These are phyloP conservation scores for Rubia tinctorum DNA, from an alignment of 305 asterid species.

Conservation along the genomic window DNA sequence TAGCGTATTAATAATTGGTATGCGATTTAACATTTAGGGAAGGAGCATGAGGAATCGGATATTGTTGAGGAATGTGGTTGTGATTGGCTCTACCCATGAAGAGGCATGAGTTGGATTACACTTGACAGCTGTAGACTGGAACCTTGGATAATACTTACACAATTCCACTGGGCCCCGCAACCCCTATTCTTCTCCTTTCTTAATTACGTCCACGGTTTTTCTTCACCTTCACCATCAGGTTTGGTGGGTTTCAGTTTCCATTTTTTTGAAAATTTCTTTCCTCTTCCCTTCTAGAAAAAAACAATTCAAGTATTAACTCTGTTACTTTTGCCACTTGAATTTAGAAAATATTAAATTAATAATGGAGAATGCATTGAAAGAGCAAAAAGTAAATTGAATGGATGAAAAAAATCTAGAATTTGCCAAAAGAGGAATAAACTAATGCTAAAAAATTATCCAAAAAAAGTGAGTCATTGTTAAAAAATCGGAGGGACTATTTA, in stretches of 20 bases:
- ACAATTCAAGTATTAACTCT: no score
- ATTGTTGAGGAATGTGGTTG: neutral
- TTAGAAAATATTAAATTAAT: no score
- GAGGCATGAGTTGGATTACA: constrained; percentile 4
- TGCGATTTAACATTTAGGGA: no score
- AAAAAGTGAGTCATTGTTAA: no score
- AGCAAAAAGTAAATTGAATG: no score
- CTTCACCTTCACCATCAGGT: neutral
- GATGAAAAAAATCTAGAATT: no score
- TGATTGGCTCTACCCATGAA: constrained; percentile 1
- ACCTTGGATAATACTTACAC: neutral
- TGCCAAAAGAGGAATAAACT: no score
- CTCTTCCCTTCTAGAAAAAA: no score
- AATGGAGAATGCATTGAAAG: no score
- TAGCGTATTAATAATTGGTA: no score
- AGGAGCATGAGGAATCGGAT: neutral
- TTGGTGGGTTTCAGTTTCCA: neutral
- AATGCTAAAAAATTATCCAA: no score
- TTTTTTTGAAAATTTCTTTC: neutral
- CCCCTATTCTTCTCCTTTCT: neutral
- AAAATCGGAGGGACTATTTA: rapidly evolving
- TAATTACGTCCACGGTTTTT: neutral
- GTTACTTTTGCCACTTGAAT: no score
- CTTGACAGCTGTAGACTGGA: neutral
- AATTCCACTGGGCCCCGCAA: neutral